Evolutionary conservation across 768 basidiomycete genomes (phyloP), one percentile per base, ranked within the genome.

Genomic region (Pholiota microspora): DNA sequence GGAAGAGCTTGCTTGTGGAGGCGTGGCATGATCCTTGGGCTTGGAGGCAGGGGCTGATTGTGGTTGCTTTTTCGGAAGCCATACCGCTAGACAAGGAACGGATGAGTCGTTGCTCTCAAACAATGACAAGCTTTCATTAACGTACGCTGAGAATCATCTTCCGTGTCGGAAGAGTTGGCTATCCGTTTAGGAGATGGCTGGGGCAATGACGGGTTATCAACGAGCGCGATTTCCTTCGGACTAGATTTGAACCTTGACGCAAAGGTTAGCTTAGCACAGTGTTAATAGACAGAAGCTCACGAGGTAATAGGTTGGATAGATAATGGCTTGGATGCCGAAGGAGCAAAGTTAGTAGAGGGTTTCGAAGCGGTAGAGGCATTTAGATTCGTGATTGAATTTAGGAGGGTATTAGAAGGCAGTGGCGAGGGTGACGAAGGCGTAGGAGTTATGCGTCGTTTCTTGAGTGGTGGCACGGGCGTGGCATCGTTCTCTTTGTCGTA

Each of bases 121-220:
- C 38, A 8, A 40, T 7, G 31, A 9, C 18, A 21, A 13, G 15
- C 18, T 6, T 29, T 16, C 40, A 27, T 8, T 23, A 7, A 28
- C 28, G 42, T 28, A 54, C 24, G 8, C 70, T 74, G 71, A 3
- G 73, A 72, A 44, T 74, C 74, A 21, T 73, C 73, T 54, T 77
- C 73, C 18, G 73, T 73, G 15, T 74, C 72, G 23, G 73, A 73
- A 7, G 72, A 71, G 35, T 48, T 46, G 3, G 56, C 55, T 8
- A 63, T 55, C 29, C 55, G 55, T 49, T 56, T 28, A 54, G 59
- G 51, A 52, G 55, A 49, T 29, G 48, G 36, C 35, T 50, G 53
- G 12, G 59, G 50, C 24, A 40, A 21, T 7, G 16, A 24, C 16
- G 45, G 16, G 44, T 45, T 47, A 10, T 54, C 53, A 7, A 36